Evolutionary conservation across 352 stramenopile species (phyloP), one percentile per base, ranked within the genome.

Genomic region (Phytophthora quininea): DNA sequence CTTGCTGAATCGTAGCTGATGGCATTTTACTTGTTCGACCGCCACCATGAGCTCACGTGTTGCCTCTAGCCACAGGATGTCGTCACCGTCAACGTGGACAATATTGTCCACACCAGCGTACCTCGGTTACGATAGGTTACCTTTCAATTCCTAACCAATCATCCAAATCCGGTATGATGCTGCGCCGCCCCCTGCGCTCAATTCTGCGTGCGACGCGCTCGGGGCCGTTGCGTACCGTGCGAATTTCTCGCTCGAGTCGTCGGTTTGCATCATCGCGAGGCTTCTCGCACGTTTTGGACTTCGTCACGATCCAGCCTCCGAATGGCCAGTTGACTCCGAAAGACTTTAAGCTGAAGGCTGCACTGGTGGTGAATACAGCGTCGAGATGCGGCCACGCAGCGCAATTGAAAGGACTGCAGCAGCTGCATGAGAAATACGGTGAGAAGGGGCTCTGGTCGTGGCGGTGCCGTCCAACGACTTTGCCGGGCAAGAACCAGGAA

Each of bases 401-500:
- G 24, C 84, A 93, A 59, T 64, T 93, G 14, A 62, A 73, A 37
- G 77, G 71, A 37, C 61, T 93, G 43, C 82, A 91, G 67, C 48
- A 64, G 46, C 62, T 93, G 46, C 79, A 93, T 52, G 71, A 84
- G 15, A 64, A 59, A 37, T 86, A 80, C 56, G 62, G 64, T 47
- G 65, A 70, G 1, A 60, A 58, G 24, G 84, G 84, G 1, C 68
- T 93, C 3, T 86, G 15, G 74, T 93, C 33, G 33, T 93, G 19
- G 82, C 84, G 0, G 80, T 93, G 27, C 84, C 84, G 19, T 89
- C 77, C 7, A 87, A 90, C 54, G 84, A 93, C 60, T 93, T 93
- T 71, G 79, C 74, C 24, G 67, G 62, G 15, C 75, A 82, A 53
- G 84, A 93, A 62, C 73, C 83, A 9, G 71, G 68, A 24, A 69